Evolutionary conservation across 345 rosid species (phyloP).

Genomic region (Tarenaya hassleriana): DNA sequence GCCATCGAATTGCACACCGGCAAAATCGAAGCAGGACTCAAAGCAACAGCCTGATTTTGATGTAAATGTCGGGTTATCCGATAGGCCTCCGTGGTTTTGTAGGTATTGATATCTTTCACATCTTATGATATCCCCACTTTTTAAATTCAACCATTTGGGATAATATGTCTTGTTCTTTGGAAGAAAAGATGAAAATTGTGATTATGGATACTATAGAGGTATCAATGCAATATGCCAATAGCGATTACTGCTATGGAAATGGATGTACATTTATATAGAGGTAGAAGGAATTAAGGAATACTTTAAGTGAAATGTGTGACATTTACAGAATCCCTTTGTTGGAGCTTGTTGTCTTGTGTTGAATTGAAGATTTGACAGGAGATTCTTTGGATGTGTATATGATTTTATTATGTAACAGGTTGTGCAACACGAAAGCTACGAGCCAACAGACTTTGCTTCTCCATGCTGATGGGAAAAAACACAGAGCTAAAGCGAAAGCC

Average conservation of each 20-base stretch:
- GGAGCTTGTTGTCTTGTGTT: neutral
- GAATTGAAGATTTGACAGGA: neutral
- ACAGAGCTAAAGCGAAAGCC: constrained; percentile 65
- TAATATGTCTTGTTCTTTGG: too few relatives aligned
- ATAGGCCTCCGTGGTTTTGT: constrained; percentile 92
- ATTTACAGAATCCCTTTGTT: neutral
- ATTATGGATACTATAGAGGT: too few relatives aligned
- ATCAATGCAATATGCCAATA: too few relatives aligned
- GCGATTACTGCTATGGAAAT: too few relatives aligned
- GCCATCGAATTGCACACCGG: constrained; percentile 44
- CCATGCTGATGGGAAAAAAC: constrained; percentile 97
- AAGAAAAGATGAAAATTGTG: too few relatives aligned
- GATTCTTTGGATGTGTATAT: constrained; percentile 4
- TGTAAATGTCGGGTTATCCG: constrained; percentile 62
- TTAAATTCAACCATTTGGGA: neutral
- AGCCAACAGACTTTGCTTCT: constrained; percentile 78
- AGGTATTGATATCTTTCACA: constrained; percentile 42
- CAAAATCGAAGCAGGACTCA: constrained; percentile 45
- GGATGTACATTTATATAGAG: too few relatives aligned
- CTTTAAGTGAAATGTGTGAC: too few relatives aligned
- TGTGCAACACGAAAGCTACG: constrained; percentile 76
- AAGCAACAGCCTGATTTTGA: constrained; percentile 67
- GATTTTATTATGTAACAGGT: constrained; percentile 35
- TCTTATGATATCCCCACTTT: neutral
- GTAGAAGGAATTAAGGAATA: too few relatives aligned